Conservation (phyloP, 148 eudicot species). For the Vaccinium corymbosum region DNA sequence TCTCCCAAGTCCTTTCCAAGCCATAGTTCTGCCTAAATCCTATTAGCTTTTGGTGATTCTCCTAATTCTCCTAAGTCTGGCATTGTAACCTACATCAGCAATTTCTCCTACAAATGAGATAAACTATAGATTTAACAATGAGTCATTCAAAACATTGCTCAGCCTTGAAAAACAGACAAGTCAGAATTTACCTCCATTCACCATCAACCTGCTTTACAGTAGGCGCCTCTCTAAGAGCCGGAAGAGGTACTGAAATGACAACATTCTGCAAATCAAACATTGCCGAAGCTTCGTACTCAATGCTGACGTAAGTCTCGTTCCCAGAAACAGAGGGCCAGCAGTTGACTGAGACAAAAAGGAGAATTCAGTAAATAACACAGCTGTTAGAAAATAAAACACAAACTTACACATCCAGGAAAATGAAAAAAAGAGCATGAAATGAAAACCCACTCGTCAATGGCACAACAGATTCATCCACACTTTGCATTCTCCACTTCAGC, state of each 20-base stretch:
- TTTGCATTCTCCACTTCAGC: constrained; percentile 96
- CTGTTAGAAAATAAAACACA: background rate
- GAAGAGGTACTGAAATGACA: constrained; percentile 92
- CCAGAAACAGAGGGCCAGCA: constrained; percentile 99
- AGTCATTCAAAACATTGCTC: background rate
- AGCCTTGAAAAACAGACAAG: background rate
- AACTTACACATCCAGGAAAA: background rate
- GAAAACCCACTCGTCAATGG: constrained; percentile 81
- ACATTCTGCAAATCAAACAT: constrained; percentile 91
- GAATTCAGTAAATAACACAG: background rate
- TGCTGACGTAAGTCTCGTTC: constrained; percentile 83
- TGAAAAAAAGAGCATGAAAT: background rate
- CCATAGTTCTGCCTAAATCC: background rate
- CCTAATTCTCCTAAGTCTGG: background rate
- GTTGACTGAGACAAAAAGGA: constrained; percentile 59
- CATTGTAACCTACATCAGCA: background rate
- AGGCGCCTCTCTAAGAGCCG: constrained; percentile 94
- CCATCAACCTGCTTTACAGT: constrained; percentile 88
- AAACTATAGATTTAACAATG: background rate
- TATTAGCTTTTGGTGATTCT: background rate
- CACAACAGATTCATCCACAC: constrained; percentile 75
- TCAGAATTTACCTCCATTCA: constrained; percentile 73
- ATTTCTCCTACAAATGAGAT: background rate
- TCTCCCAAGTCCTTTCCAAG: background rate
- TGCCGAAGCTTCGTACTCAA: constrained; percentile 89